A percentile compares a stretch with the other conserved stretches of the same genome.
phyloP scores from a whole-genome alignment of 306 rosid species.

The Alnus rubra region DNA sequence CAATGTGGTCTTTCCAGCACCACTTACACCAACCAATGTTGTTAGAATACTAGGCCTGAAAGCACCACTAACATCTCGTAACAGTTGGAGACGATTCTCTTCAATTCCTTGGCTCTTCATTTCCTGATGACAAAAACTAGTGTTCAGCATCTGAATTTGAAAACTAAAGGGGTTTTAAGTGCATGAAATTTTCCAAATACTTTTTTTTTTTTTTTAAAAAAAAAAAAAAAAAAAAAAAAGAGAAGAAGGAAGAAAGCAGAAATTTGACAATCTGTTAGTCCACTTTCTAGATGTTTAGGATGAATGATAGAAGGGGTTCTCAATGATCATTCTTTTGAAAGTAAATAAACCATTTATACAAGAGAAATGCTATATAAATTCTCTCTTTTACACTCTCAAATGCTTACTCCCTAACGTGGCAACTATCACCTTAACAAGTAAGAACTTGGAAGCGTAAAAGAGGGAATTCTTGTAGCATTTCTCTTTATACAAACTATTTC shows the following conservation, averaged over 20 bases:
- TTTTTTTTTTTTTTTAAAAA: too few species aligned
- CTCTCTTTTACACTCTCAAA: too few species aligned
- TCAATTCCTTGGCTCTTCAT: conserved; percentile 43
- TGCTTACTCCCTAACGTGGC: too few species aligned
- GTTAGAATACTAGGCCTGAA: conserved; percentile 56
- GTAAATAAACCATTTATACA: too few species aligned
- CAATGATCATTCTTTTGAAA: too few species aligned
- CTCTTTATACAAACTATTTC: too few species aligned
- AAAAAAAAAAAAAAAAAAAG: too few species aligned
- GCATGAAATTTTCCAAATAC: background rate
- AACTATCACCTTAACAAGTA: too few species aligned
- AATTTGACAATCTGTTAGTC: background rate
- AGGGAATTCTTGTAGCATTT: background rate
- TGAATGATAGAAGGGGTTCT: background rate
- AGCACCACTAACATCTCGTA: conserved; percentile 50
- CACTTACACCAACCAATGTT: conserved; percentile 57
- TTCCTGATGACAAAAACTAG: conserved; percentile 36
- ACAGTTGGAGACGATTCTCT: conserved; percentile 42
- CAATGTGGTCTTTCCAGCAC: conserved; percentile 65
- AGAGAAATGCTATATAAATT: too few species aligned
- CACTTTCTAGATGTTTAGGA: background rate
- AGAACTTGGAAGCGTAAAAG: too few species aligned
- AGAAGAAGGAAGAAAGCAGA: too few species aligned
- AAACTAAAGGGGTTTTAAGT: background rate
- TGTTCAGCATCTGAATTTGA: conserved; percentile 4